A percentile compares a stretch with the other conserved stretches of the same genome.
These are phyloP conservation scores for Mortierella sp. DNA, from an alignment of 371 early-diverging fungal species.

Conservation along the genomic window DNA sequence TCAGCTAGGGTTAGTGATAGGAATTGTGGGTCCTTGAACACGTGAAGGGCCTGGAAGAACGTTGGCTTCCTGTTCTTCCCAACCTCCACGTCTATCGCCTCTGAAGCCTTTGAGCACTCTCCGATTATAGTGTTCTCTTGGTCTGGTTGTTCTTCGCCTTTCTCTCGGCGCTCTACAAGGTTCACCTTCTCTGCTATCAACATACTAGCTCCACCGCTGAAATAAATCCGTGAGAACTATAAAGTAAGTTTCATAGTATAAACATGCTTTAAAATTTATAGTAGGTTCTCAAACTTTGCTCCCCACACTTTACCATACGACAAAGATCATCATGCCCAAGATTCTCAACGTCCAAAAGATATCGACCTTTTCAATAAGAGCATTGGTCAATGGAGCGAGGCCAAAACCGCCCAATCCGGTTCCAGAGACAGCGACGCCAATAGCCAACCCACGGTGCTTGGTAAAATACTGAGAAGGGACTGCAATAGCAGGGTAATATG, in stretches of 20 bases:
- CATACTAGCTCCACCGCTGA: constrained; percentile 27
- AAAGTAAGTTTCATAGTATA: not conserved
- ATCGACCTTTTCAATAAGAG: constrained; percentile 33
- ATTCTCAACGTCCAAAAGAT: constrained; percentile 44
- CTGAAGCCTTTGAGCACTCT: not conserved
- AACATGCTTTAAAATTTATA: not conserved
- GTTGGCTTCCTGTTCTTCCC: constrained; percentile 14
- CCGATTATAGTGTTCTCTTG: constrained; percentile 9
- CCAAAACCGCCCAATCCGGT: constrained; percentile 72
- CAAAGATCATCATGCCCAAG: constrained; percentile 52
- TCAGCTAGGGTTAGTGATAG: constrained; percentile 38
- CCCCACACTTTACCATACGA: constrained; percentile 20
- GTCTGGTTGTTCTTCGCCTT: not conserved
- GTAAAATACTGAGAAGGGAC: constrained; percentile 70
- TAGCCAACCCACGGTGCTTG: constrained; percentile 69
- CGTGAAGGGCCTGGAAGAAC: constrained; percentile 38
- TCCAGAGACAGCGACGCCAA: constrained; percentile 74
- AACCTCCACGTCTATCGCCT: not conserved
- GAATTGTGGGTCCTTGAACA: constrained; percentile 42
- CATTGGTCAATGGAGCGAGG: constrained; percentile 46
- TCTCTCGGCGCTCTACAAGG: not conserved
- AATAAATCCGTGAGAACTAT: not conserved
- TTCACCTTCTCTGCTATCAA: constrained; percentile 29
- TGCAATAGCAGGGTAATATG: constrained; percentile 64
- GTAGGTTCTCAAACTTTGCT: not conserved